These are phyloP conservation scores for Helianthus annuus DNA, from an alignment of 129 eudicot genomes.

Conservation along the genomic window HanXRQr2.0-SUNRISE NC_035435.2:77486740-77487239, in stretches of 20 bases:
- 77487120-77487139: conserved; percentile 22
- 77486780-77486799: too few species aligned
- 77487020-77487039: background rate
- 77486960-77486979: conserved; percentile 8
- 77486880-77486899: too few species aligned
- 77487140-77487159: background rate
- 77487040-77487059: conserved; percentile 32
- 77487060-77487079: background rate
- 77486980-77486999: conserved; percentile 24
- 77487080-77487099: too few species aligned
- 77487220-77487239: conserved; percentile 69
- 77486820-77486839: too few species aligned
- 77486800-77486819: too few species aligned
- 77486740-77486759: too few species aligned
- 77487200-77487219: conserved; percentile 66
- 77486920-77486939: too few species aligned
- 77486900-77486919: too few species aligned
- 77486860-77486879: too few species aligned
- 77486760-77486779: too few species aligned
- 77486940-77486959: background rate
- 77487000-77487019: conserved; percentile 21
- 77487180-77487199: background rate
- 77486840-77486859: too few species aligned
- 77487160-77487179: conserved; percentile 1
- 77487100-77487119: background rate